Evolutionary conservation across 139 green algal species (phyloP).

Genomic region (Nannochloris sp.): DNA sequence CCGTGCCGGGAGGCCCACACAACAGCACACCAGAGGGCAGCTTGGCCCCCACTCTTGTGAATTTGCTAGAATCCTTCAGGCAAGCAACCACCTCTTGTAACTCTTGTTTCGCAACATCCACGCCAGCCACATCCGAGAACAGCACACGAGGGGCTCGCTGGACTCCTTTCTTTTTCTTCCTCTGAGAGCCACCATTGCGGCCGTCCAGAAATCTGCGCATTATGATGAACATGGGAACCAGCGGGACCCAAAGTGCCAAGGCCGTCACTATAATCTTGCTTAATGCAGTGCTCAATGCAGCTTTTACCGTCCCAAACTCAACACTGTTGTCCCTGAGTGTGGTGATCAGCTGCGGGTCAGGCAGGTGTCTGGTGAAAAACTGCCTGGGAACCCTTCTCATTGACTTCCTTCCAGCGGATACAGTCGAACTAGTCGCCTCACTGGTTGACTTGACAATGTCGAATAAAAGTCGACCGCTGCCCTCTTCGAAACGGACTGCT

Average conservation of each 20-base stretch:
- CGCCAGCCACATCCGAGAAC: conserved; percentile 76
- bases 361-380: conserved; percentile 29
- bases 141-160: not conserved
- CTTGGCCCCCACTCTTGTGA: conserved; percentile 55
- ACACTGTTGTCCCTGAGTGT: conserved; percentile 28
- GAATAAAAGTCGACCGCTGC: conserved; percentile 53
- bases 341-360: conserved; percentile 36
- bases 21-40: conserved; percentile 70
- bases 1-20: conserved; percentile 64
- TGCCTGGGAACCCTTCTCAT: conserved; percentile 1
- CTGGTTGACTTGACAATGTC: conserved; percentile 22
- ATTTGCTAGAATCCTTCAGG: conserved; percentile 54
- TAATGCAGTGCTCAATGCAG: conserved; percentile 8
- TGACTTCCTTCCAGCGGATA: not conserved
- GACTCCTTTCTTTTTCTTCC: conserved; percentile 12
- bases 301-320: conserved; percentile 36
- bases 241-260: conserved; percentile 69
- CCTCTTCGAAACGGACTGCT: conserved; percentile 54
- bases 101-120: conserved; percentile 79
- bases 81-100: conserved; percentile 82
- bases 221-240: conserved; percentile 71
- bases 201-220: conserved; percentile 47
- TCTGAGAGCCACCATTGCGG: conserved; percentile 23
- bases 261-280: conserved; percentile 23
- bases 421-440: not conserved